Evolutionary conservation across 2,329 filamentous ascomycete species (phyloP), one percentile per base, ranked within the genome.

Genomic region (Phaeoacremonium minimum): DNA sequence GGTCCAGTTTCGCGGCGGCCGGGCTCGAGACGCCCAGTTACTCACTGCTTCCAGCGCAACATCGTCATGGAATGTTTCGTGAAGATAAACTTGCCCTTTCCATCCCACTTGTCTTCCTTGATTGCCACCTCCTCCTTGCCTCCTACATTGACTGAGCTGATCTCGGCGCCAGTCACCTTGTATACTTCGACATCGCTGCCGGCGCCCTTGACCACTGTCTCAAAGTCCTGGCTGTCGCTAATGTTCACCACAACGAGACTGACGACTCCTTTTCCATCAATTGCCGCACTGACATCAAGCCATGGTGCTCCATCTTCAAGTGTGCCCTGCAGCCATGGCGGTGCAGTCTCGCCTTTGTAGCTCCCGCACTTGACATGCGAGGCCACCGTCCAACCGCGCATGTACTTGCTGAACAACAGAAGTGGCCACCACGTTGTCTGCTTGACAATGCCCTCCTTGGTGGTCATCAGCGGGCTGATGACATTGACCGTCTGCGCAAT

Each of bases 401-500:
- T 90, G 56, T 78, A 83, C 50, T 70, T 71, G 48, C 71, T 74
- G 59, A 85, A 87, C 18, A 89, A 67, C 39, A 81, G 67, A 32
- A 87, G 64, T 6, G 84, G 81, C 79, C 81, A 88, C 80, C 82
- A 89, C 4, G 77, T 87, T 0, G 83, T 77, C 63, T 89, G 85
- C 63, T 80, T 82, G 33, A 80, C 56, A 32, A 88, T 59, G 1
- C 83, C 83, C 0, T 69, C 60, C 36, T 69, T 64, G 3, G 68
- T 80, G 1, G 85, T 89, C 80, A 88, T 86, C 9, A 89, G 67
- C 2, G 85, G 85, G 2, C 76, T 79, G 49, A 89, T 87, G 40
- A 89, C 85, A 53, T 90, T 89, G 45, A 89, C 82, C 33, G 71
- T 79, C 59, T 89, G 85, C 2, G 85, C 85, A 38, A 90, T 83